phyloP scores from a whole-genome alignment of 306 rosid genomes.

The Cicer arietinum region DNA sequence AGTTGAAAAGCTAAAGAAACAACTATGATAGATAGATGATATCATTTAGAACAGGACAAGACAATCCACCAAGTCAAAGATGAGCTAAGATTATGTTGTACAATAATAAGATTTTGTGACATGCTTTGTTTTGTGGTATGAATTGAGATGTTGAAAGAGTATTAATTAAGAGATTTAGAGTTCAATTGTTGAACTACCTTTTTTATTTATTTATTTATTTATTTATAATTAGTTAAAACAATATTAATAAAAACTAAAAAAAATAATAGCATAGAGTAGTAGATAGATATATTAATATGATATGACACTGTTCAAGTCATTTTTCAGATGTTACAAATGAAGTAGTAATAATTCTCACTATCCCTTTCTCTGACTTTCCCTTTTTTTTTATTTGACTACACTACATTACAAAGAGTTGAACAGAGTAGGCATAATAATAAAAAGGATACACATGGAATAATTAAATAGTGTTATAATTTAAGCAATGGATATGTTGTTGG shows the following conservation, averaged over 20 bases:
- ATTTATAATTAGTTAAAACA: too few species aligned
- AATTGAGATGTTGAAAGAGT: too few species aligned
- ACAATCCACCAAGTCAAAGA: slow-evolving; percentile 61
- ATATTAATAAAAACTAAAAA: too few species aligned
- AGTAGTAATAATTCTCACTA: slow-evolving; percentile 35
- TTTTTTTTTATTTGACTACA: slow-evolving; percentile 56
- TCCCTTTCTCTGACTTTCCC: slow-evolving; percentile 14
- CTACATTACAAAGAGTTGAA: slow-evolving; percentile 49
- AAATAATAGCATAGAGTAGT: background rate
- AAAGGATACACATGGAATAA: slow-evolving; percentile 42
- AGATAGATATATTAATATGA: slow-evolving; percentile 7
- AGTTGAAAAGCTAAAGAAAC: slow-evolving; percentile 34
- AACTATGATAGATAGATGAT: slow-evolving; percentile 19
- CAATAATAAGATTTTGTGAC: too few species aligned
- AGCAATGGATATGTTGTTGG: slow-evolving; percentile 47
- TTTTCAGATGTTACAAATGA: slow-evolving; percentile 46
- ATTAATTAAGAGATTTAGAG: too few species aligned
- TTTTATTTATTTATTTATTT: too few species aligned
- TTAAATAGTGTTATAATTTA: slow-evolving; percentile 37
- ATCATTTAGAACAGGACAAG: slow-evolving; percentile 48
- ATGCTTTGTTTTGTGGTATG: too few species aligned
- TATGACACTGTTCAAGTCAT: slow-evolving; percentile 48
- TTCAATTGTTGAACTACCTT: too few species aligned
- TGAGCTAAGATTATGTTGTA: slow-evolving; percentile 44
- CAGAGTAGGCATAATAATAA: slow-evolving; percentile 40